Base-by-base conservation (phyloP, 2,329 filamentous ascomycete genomes). In the Lizonia empirigonia region DNA sequence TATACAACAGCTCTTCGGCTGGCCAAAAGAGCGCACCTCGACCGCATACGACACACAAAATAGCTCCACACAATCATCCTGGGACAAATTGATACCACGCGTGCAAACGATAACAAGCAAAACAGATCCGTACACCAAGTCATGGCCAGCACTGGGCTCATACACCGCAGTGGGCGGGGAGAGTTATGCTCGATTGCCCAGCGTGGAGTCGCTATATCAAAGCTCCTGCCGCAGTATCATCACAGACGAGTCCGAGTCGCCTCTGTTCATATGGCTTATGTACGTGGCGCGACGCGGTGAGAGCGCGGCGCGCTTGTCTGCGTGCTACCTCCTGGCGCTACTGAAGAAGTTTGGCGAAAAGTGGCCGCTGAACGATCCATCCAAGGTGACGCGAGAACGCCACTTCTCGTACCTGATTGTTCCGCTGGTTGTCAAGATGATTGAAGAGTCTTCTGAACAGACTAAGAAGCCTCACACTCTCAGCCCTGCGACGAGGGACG, bases 221-320 rank as follows among this genome's bases (percentile, higher is more conserved):
- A 59, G 53, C 18, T 64, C 68, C 16, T 58, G 63, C 23, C 60
- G 69, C 20, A 67, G 62, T 16, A 49, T 70, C 48, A 64, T 73
- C 15, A 68, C 63, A 7, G 71, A 78, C 13, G 76, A 78, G 45
- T 75, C 76, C 22, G 76, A 77, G 26, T 76, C 74, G n/a, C 74
- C 76, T 1, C 68, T 80, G 5, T 76, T 75, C 58, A 74, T 74
- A 41, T 80, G 78, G 78, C 70, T 80, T 2, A 70, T 80, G 46
- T 71, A 75, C 36, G 66, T 78, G 15, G 74, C 76, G 9, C 68
- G 78, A 12, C 72, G 73, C 6, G 68, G 74, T 37, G 68, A 73
- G 29, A 76, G 71, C 6, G 55, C 68, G 37, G 69, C 74, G 50
- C 72, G 78, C 27, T 62, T 80, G 15, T 67, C 70, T 22, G 75